Evolutionary conservation across 805 yeast species (phyloP), one percentile per base, ranked within the genome.

Genomic region (Candida piceae): DNA sequence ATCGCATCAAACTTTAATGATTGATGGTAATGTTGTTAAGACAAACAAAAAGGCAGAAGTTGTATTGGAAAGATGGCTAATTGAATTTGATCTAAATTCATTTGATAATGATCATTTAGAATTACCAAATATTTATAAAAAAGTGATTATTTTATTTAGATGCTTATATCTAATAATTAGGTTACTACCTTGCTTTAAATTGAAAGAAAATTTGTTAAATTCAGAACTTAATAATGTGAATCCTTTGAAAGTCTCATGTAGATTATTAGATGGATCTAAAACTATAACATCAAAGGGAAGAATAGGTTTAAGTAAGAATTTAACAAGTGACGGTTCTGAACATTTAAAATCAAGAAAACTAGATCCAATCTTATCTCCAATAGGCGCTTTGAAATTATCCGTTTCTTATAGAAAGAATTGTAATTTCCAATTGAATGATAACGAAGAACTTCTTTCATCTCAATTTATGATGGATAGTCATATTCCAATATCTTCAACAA

Each of bases 51-150:
- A 83, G 50, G 69, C 76, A 13, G 97, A 90, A 58, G 75, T 93
- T n/a, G 96, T 93, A 2, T 63, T 93, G 39, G 98, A 93, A 54
- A 71, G 98, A 41, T 93, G 98, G 98, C 67, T 87, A 17, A 63
- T 93, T 23, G 96, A 89, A 57, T 74, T 89, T 42, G 89, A 83
- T 50, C 60, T 74, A 13, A 64, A 62, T 29, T 58, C 56, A 18
- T 65, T 54, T 55, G 64, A 57, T 30, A 50, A 43, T 16, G 56
- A 60, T 6, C 41, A 61, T 3, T 69, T 67, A 16, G 93, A 84
- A 36, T 66, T 83, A 12, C 84, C 88, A 1, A 60, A 70, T 29
- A 72, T 84, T 7, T 83, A 84, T 62, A 86, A 84, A 49, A 83
- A 81, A 48, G 74, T 89, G 21, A 74, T 85, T 17, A 64, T 88